Percentiles rank a stretch among this genome's conserved stretches.
These are phyloP conservation scores for Chrysoporthe puriensis DNA, from an alignment of 2,329 filamentous ascomycete species.

Conservation along the genomic window DNA sequence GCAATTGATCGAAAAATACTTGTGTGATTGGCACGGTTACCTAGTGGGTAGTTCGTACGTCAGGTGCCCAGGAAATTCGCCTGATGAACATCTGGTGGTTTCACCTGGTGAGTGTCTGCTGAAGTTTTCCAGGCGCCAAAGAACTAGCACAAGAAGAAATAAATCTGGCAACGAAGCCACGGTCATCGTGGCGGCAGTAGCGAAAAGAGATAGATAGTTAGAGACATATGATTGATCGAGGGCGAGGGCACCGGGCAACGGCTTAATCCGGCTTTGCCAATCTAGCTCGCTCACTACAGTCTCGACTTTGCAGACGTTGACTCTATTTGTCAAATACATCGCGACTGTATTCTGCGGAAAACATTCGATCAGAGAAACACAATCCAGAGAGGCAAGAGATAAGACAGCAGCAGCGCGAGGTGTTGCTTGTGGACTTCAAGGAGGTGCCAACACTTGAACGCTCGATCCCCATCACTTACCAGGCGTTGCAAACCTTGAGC, in stretches of 20 bases:
- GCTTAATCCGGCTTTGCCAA: neutral
- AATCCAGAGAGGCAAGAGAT: neutral
- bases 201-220: neutral
- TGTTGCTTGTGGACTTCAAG: neutral
- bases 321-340: neutral
- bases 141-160: too few relatives aligned
- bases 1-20: too few relatives aligned
- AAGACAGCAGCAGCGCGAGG: neutral
- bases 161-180: neutral
- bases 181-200: neutral
- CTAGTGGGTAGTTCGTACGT: too few relatives aligned
- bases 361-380: neutral
- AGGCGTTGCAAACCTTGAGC: neutral
- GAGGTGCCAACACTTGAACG: neutral
- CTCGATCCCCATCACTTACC: neutral
- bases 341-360: neutral
- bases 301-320: neutral
- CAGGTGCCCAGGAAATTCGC: too few relatives aligned
- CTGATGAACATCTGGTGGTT: too few relatives aligned
- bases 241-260: neutral
- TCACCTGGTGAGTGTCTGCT: too few relatives aligned
- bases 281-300: neutral
- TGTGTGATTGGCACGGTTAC: too few relatives aligned
- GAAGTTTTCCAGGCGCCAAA: too few relatives aligned
- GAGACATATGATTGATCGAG: neutral